Conservation (phyloP, 305 asterid species). For the Coffea humblotiana region DNA sequence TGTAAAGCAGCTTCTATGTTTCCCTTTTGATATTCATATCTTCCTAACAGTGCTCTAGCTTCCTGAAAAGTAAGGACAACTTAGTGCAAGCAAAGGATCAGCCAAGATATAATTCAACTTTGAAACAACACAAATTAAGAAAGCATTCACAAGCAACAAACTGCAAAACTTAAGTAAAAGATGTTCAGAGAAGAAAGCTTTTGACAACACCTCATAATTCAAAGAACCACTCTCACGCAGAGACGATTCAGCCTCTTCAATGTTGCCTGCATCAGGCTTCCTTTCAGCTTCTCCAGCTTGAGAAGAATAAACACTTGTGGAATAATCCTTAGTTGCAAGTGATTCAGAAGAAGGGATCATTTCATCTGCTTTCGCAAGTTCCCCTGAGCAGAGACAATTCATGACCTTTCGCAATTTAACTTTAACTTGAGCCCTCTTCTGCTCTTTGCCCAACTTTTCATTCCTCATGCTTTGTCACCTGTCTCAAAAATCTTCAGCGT, state of each 20-base stretch:
- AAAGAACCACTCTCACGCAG: slow-evolving; percentile 81
- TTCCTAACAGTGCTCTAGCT: slow-evolving; percentile 94
- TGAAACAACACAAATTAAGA: not conserved
- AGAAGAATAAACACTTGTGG: slow-evolving; percentile 56
- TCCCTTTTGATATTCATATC: slow-evolving; percentile 93
- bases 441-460: slow-evolving; percentile 41
- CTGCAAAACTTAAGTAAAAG: not conserved
- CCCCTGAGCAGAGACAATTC: slow-evolving; percentile 73
- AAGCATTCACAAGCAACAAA: not conserved
- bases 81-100: not conserved
- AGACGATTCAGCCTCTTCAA: slow-evolving; percentile 91
- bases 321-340: slow-evolving; percentile 53
- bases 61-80: slow-evolving; percentile 51
- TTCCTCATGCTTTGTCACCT: slow-evolving; percentile 45
- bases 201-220: slow-evolving; percentile 68
- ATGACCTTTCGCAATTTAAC: slow-evolving; percentile 46
- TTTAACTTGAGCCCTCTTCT: slow-evolving; percentile 23
- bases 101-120: not conserved
- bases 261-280: slow-evolving; percentile 76
- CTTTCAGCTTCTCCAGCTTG: slow-evolving; percentile 52
- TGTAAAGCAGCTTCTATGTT: slow-evolving; percentile 88
- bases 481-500: slow-evolving; percentile 35
- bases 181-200: not conserved
- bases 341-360: slow-evolving; percentile 65
- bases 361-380: slow-evolving; percentile 45